phyloP scores from a whole-genome alignment of 768 basidiomycete genomes.

The Calocera viscosa region DNA sequence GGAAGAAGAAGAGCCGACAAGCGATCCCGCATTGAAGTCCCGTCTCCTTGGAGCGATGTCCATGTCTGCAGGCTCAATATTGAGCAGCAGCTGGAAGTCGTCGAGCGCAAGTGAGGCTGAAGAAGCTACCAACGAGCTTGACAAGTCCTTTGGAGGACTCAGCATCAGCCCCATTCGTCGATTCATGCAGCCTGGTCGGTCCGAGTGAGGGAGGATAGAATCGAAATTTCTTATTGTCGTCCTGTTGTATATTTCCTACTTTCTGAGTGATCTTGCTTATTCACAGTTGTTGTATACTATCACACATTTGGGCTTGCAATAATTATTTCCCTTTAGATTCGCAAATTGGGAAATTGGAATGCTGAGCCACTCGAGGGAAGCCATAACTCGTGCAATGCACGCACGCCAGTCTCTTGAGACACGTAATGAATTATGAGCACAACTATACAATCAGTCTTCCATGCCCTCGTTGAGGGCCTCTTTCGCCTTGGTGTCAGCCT shows the following conservation, averaged over 20 bases:
- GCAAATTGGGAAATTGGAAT: too few species aligned
- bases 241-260: not conserved
- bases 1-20: constrained; percentile 12
- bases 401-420: not conserved
- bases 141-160: constrained; percentile 63
- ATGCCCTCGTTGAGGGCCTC: constrained; percentile 40
- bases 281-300: not conserved
- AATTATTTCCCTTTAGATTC: too few species aligned
- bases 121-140: constrained; percentile 38
- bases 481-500: constrained; percentile 81
- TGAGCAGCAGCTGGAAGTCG: constrained; percentile 5
- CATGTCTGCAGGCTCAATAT: not conserved
- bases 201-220: not conserved
- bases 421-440: not conserved
- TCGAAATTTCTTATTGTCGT: not conserved
- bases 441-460: constrained; percentile 8
- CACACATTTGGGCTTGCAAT: not conserved
- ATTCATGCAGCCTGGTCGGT: not conserved
- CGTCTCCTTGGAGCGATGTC: constrained; percentile 1
- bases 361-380: too few species aligned
- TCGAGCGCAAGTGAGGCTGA: constrained; percentile 23
- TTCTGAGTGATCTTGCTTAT: too few species aligned
- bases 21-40: constrained; percentile 19
- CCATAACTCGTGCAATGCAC: too few species aligned
- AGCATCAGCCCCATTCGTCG: constrained; percentile 54